Conservation (phyloP, 2,329 filamentous ascomycete species). For the Alternaria arborescens region DNA sequence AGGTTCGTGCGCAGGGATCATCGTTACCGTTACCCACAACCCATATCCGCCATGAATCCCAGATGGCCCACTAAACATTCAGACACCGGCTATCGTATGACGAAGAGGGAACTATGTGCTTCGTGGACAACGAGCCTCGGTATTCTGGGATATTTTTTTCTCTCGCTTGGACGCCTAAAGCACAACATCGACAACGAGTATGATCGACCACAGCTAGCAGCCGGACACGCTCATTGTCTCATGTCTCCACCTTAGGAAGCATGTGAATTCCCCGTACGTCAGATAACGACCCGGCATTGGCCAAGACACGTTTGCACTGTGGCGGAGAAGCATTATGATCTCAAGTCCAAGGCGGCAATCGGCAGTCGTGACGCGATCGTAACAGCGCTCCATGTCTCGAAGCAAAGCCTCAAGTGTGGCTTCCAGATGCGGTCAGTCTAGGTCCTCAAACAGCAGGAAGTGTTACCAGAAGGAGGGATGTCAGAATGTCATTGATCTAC, state of each 20-base stretch:
- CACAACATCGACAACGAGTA: neutral
- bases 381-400: neutral
- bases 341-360: neutral
- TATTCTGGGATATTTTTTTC: neutral
- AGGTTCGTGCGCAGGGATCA: slow-evolving; percentile 1
- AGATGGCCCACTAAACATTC: neutral
- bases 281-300: slow-evolving; percentile 1
- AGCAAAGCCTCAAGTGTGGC: slow-evolving; percentile 8
- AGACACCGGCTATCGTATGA: slow-evolving; percentile 1
- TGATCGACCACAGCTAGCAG: neutral
- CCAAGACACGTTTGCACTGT: neutral
- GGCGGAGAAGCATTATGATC: neutral
- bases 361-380: neutral
- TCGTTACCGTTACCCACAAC: neutral
- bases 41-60: slow-evolving; percentile 1
- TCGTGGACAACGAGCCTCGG: neutral
- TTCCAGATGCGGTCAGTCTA: neutral
- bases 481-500: slow-evolving; percentile 1
- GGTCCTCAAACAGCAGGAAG: neutral
- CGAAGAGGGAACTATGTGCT: neutral
- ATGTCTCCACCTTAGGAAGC: neutral
- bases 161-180: neutral
- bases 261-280: neutral
- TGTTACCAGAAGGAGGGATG: neutral
- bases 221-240: neutral